Evolutionary conservation across 495 filamentous ascomycete genomes (phyloP).

Genomic region (Aspergillus ellipticus): DNA sequence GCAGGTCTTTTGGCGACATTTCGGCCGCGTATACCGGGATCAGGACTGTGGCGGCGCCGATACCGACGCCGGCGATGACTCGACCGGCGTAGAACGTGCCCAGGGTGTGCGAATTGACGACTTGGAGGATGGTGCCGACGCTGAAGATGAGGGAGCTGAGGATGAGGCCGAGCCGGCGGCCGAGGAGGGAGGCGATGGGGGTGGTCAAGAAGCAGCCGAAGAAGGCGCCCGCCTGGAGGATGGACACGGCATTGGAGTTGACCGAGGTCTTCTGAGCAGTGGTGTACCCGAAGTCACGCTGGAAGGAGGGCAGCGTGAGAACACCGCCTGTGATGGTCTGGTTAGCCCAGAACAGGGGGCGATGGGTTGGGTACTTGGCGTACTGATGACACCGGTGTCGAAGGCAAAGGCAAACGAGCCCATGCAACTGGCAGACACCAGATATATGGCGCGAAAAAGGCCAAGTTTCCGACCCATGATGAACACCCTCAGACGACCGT

Average conservation of each 20-base stretch:
- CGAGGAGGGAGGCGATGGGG: conserved; percentile 40
- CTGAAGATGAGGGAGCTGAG: conserved; percentile 40
- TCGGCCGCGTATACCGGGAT: conserved; percentile 53
- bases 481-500: not conserved
- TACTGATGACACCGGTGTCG: conserved; percentile 39
- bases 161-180: conserved; percentile 38
- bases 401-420: conserved; percentile 40
- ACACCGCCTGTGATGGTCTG: conserved; percentile 25
- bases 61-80: conserved; percentile 52
- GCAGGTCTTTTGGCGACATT: conserved; percentile 50
- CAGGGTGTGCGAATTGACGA: conserved; percentile 38
- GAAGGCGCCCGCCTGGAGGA: conserved; percentile 41
- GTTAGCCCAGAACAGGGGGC: not conserved
- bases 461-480: conserved; percentile 33
- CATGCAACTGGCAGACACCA: conserved; percentile 38
- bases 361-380: conserved; percentile 5
- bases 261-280: conserved; percentile 30
- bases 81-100: conserved; percentile 45
- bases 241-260: conserved; percentile 42
- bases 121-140: conserved; percentile 42
- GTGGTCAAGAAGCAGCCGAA: conserved; percentile 46
- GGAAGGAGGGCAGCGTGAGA: conserved; percentile 38
- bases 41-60: conserved; percentile 50
- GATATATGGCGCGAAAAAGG: conserved; percentile 29
- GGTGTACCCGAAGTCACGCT: conserved; percentile 34